Conservation (phyloP, 495 filamentous ascomycete species). For the Acidomyces sp. region DNA sequence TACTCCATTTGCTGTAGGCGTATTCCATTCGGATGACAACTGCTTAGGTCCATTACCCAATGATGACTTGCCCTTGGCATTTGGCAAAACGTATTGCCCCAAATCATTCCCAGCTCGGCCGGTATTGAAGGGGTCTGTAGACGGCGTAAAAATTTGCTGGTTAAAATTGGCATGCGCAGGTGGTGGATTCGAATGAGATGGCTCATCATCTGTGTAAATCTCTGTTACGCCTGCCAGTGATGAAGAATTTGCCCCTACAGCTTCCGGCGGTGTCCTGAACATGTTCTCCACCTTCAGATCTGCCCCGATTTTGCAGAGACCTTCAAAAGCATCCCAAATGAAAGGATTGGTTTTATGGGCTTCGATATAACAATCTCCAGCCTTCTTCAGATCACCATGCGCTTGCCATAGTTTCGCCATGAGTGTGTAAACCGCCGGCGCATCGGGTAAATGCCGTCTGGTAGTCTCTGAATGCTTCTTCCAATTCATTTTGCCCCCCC, state of each 20-base stretch:
- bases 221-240: constrained; percentile 2
- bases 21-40: constrained; percentile 22
- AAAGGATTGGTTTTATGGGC: constrained; percentile 85
- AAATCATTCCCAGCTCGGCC: constrained; percentile 2
- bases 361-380: constrained; percentile 71
- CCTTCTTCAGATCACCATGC: constrained; percentile 65
- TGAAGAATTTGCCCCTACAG: constrained; percentile 28
- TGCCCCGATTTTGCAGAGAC: constrained; percentile 52
- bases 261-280: constrained; percentile 63
- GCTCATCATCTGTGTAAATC: constrained; percentile 13
- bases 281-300: constrained; percentile 51
- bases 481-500: constrained; percentile 17
- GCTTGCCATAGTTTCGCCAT: constrained; percentile 78
- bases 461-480: constrained; percentile 51
- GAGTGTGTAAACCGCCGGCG: constrained; percentile 63
- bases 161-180: constrained; percentile 13
- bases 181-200: not conserved
- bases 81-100: constrained; percentile 4
- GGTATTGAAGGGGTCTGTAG: constrained; percentile 28
- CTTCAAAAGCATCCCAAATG: constrained; percentile 94
- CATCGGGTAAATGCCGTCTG: constrained; percentile 56
- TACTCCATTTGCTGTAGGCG: constrained; percentile 24
- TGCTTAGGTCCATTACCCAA: constrained; percentile 12
- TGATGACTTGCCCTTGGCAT: constrained; percentile 7
- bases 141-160: constrained; percentile 26